These are phyloP conservation scores for Lepraria neglecta DNA, from an alignment of 495 filamentous ascomycete genomes.

Conservation along the genomic window DNA sequence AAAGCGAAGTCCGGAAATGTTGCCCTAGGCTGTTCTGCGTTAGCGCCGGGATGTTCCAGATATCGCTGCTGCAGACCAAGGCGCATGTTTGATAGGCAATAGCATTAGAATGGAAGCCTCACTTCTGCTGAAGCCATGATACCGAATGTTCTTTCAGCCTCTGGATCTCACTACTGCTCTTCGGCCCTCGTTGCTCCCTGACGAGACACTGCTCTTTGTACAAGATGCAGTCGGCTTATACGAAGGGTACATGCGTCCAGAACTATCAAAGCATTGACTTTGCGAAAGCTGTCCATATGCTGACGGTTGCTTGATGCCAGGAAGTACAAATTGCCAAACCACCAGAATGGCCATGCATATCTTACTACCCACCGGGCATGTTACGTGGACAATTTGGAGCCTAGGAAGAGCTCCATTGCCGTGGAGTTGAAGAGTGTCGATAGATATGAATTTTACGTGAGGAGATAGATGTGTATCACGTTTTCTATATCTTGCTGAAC, in stretches of 20 bases:
- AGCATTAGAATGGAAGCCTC: constrained; percentile 3
- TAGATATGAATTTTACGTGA: constrained; percentile 81
- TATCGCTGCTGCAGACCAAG: neutral
- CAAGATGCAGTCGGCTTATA: constrained; percentile 96
- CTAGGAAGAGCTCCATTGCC: constrained; percentile 75
- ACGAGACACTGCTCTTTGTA: constrained; percentile 88
- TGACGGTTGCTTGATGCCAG: constrained; percentile 41
- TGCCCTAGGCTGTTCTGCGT: neutral
- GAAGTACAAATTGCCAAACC: constrained; percentile 90
- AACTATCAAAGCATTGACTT: neutral
- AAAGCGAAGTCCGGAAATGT: neutral
- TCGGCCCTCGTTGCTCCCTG: constrained; percentile 81
- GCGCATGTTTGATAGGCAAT: neutral
- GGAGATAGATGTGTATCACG: constrained; percentile 5
- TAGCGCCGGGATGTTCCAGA: constrained; percentile 12
- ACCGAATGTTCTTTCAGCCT: constrained; percentile 91
- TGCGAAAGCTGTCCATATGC: neutral
- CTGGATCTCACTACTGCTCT: constrained; percentile 92
- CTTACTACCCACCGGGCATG: constrained; percentile 90
- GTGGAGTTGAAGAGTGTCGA: constrained; percentile 89
- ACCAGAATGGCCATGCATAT: constrained; percentile 93
- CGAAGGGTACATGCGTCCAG: constrained; percentile 62
- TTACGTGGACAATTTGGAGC: constrained; percentile 87
- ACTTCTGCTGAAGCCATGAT: constrained; percentile 19
- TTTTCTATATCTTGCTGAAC: constrained; percentile 23